A percentile compares a stretch with the other conserved stretches of the same genome.
These are phyloP conservation scores for Ophiostoma tasmaniense DNA, from an alignment of 2,329 filamentous ascomycete genomes.

Conservation along the genomic window DNA sequence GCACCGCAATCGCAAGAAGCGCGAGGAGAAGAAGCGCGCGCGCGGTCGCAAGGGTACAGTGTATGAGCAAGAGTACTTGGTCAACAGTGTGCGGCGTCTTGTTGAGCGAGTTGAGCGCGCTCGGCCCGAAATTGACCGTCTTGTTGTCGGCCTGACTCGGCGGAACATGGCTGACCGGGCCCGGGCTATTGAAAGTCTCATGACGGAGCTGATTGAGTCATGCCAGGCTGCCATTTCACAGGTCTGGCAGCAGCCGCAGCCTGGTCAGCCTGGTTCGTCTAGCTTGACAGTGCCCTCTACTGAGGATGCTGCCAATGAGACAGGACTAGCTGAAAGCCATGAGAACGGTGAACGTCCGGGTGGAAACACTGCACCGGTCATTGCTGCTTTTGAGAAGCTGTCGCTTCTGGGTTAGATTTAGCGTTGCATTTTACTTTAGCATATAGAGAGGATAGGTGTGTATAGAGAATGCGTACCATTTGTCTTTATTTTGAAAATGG, in stretches of 20 bases:
- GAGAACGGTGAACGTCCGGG: not conserved
- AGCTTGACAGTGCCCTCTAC: not conserved
- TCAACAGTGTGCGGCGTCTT: constrained; percentile 75
- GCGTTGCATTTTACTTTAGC: not conserved
- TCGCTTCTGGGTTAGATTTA: constrained; percentile 38
- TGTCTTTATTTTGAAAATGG: not conserved
- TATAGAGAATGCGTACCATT: not conserved
- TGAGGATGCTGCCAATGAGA: constrained; percentile 18
- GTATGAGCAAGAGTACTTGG: constrained; percentile 95
- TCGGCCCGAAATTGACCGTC: constrained; percentile 60
- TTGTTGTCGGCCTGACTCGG: constrained; percentile 70
- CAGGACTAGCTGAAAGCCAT: constrained; percentile 6
- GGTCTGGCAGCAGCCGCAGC: constrained; percentile 43
- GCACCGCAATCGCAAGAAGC: constrained; percentile 71
- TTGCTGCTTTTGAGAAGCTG: constrained; percentile 42
- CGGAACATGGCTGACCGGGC: constrained; percentile 84
- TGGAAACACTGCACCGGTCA: constrained; percentile 39
- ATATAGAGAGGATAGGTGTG: not conserved
- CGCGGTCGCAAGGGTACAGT: constrained; percentile 92
- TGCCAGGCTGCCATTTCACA: constrained; percentile 60
- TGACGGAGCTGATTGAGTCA: constrained; percentile 63
- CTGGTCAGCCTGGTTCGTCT: constrained; percentile 20
- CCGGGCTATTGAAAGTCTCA: constrained; percentile 62
- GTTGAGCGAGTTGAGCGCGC: constrained; percentile 72
- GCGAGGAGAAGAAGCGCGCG: constrained; percentile 92